These are phyloP conservation scores for Camellia lanceoleosa DNA, from an alignment of 148 eudicot species.

Conservation along the genomic window DNA sequence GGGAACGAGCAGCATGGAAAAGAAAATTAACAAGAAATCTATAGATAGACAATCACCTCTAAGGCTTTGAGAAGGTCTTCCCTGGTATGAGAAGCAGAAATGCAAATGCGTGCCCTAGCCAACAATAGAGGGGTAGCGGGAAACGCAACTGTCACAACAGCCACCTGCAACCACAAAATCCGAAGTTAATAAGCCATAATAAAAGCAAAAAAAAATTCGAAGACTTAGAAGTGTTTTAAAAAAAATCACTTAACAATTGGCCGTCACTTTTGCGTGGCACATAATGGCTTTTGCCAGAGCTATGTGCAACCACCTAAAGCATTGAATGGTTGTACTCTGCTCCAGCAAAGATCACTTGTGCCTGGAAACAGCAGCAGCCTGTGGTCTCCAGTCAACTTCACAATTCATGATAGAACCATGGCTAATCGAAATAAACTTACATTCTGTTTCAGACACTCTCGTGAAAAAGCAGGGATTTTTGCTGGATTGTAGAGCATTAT, in stretches of 20 bases:
- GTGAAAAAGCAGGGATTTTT: conserved; percentile 91
- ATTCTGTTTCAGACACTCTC: conserved; percentile 82
- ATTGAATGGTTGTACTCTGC: neutral
- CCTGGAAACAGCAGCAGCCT: neutral
- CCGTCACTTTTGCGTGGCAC: neutral
- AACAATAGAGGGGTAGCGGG: conserved; percentile 90
- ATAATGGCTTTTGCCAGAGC: conserved; percentile 3
- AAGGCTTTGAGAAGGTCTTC: conserved; percentile 77
- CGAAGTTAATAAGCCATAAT: neutral
- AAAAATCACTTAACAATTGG: neutral
- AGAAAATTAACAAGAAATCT: neutral
- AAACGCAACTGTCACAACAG: conserved; percentile 87
- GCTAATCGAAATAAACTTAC: conserved; percentile 36
- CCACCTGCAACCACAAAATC: conserved; percentile 48
- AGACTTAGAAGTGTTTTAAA: neutral
- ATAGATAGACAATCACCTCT: conserved; percentile 44
- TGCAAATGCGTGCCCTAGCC: conserved; percentile 90
- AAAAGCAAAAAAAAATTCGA: neutral
- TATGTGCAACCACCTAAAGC: conserved; percentile 1
- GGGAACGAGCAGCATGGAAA: neutral
- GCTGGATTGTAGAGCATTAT: conserved; percentile 98
- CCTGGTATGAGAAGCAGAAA: conserved; percentile 87
- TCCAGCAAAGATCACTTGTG: neutral
- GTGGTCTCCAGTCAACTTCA: neutral
- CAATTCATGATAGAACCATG: neutral